Percentiles rank a stretch among this genome's conserved stretches.
Conservation (phyloP, 2,329 filamentous ascomycete genomes). For the Fusarium udum region DNA sequence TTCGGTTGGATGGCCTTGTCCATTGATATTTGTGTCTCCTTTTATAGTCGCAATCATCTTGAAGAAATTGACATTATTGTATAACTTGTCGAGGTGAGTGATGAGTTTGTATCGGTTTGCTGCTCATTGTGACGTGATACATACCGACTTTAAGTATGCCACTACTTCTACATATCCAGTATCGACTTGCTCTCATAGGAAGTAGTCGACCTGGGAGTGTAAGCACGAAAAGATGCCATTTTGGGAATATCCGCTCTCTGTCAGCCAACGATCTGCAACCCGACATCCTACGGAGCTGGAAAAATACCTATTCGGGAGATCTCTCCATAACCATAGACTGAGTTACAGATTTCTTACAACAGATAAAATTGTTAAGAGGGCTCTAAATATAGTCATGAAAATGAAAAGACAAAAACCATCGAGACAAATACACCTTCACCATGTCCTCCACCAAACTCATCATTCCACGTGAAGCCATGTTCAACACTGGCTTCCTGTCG, state of each 20-base stretch:
- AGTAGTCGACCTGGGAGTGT: fast-evolving
- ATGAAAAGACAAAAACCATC: background rate
- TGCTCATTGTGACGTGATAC: fast-evolving
- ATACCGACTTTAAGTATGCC: background rate
- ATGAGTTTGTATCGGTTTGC: background rate
- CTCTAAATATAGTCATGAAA: fast-evolving
- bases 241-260: background rate
- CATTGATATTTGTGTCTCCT: background rate
- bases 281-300: background rate
- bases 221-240: background rate
- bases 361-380: background rate
- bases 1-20: background rate
- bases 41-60: background rate
- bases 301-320: background rate
- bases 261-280: background rate
- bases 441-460: background rate
- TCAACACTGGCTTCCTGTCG: background rate
- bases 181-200: fast-evolving
- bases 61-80: background rate
- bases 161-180: fast-evolving
- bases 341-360: background rate
- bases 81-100: too few species aligned
- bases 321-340: background rate
- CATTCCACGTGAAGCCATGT: background rate
- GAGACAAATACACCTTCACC: background rate